Evolutionary conservation across 495 filamentous ascomycete genomes (phyloP).

Genomic region (Immersiella caudata): DNA sequence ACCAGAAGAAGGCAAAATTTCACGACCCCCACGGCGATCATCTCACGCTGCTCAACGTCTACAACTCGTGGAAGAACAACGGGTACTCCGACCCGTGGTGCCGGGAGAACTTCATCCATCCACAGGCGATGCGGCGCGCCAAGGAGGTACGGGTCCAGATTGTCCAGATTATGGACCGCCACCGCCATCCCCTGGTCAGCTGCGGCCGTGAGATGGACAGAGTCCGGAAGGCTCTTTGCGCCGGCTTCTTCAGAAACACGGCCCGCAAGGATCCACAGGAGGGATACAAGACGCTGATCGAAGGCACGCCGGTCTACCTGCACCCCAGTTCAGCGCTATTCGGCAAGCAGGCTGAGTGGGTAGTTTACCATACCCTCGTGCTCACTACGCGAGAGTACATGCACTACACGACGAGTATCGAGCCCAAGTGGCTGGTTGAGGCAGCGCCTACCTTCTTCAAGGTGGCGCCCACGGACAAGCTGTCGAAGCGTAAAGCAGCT

Average conservation of each 20-base stretch:
- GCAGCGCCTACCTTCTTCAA: constrained; percentile 98
- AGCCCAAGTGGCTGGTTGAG: constrained; percentile 89
- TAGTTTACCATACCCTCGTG: constrained; percentile 87
- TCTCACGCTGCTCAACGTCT: constrained; percentile 92
- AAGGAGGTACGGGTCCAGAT: constrained; percentile 93
- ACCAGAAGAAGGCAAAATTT: constrained; percentile 97
- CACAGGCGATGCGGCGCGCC: constrained; percentile 79
- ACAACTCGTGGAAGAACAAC: constrained; percentile 88
- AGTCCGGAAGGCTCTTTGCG: constrained; percentile 89
- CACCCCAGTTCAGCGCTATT: constrained; percentile 90
- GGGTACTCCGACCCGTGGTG: constrained; percentile 89
- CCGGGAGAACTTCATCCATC: constrained; percentile 97
- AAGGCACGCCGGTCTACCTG: constrained; percentile 92
- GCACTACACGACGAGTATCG: constrained; percentile 88
- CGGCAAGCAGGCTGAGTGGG: constrained; percentile 93
- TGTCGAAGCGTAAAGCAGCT: constrained; percentile 90
- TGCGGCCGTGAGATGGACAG: constrained; percentile 86
- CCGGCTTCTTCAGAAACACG: constrained; percentile 93
- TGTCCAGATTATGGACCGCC: constrained; percentile 87
- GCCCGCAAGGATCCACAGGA: constrained; percentile 95
- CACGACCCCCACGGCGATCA: constrained; percentile 95
- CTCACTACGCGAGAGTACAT: constrained; percentile 98
- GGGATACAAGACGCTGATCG: constrained; percentile 94
- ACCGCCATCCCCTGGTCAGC: constrained; percentile 75
- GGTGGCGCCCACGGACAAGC: constrained; percentile 83